phyloP scores from a whole-genome alignment of 176 grass and related monocot genomes.

The Stipa capillata region DNA sequence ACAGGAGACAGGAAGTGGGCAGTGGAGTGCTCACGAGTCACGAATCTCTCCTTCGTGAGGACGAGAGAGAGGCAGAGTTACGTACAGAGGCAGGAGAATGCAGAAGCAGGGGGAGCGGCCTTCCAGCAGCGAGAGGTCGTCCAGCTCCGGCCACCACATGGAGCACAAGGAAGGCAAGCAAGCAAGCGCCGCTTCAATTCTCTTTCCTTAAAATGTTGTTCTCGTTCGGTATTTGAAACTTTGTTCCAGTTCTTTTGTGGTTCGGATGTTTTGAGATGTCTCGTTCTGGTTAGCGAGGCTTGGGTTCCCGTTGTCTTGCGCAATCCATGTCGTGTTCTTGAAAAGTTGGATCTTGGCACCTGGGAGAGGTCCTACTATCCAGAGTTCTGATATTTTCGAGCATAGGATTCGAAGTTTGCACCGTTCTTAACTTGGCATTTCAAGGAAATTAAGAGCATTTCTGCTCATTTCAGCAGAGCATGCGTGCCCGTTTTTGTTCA shows the following conservation, averaged over 20 bases:
- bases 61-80: no score
- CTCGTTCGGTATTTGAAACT: background rate
- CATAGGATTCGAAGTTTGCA: no score
- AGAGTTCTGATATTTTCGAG: no score
- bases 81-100: no score
- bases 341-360: background rate
- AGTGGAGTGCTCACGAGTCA: no score
- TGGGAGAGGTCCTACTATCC: background rate
- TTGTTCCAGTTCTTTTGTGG: background rate
- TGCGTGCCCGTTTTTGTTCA: no score
- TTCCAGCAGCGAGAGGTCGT: constrained; percentile 94
- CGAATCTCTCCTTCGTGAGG: no score
- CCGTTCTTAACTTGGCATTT: background rate
- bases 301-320: background rate
- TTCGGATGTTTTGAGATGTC: background rate
- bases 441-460: background rate
- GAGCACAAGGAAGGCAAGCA: constrained; percentile 75
- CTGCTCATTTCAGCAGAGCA: no score
- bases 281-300: background rate
- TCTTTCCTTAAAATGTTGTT: background rate
- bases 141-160: constrained; percentile 73
- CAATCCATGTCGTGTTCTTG: background rate
- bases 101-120: constrained; percentile 64
- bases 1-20: background rate
- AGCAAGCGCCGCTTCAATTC: background rate